Base-by-base conservation (phyloP, 2,329 filamentous ascomycete genomes). In the Cercospora sojina region DNA sequence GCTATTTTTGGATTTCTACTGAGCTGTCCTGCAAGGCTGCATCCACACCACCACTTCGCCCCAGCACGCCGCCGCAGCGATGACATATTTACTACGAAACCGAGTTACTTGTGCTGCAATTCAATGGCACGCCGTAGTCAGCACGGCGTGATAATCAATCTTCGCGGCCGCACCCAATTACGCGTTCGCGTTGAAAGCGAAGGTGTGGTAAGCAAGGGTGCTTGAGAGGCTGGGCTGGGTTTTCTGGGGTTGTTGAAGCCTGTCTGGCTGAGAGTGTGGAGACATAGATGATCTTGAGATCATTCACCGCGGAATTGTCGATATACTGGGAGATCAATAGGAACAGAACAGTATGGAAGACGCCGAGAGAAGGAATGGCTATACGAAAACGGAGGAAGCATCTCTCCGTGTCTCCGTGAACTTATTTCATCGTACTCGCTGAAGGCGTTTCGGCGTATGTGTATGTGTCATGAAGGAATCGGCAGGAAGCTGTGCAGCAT, bases 81-180 rank as follows among this genome's bases (percentile, higher is more conserved):
- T 35, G 27, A 23, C 53, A 31, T 57, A 5, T 32, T 1, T 7
- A 35, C n/a, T 6, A 23, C 31, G 31, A 18, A 32, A 9, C 13
- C 18, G 27, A 35, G 10, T 41, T 32, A 16, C 27, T 35, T 27
- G 51, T 27, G 5, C 25, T 10, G 31, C n/a, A 1, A 2, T 13
- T 57, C 53, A 23, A 57, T 57, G 53, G 53, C 13, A 57, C 29
- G 53, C 53, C 53, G 53, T 57, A 23, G 53, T 57, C 27, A 32
- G 53, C 53, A 32, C 43, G 43, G 18, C n/a, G 2, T 47, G 41
- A 23, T 23, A 5, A 10, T 23, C 43, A 16, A 13, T 13, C 13
- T 29, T 8, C 20, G 47, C 20, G 47, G 18, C 47, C 10, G 20
- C 47, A 20, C 4, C 35, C 16, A 51, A 51, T 51, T 20, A 51